phyloP scores from a whole-genome alignment of 257 asterid species.

The Fraxinus anomala region DNA sequence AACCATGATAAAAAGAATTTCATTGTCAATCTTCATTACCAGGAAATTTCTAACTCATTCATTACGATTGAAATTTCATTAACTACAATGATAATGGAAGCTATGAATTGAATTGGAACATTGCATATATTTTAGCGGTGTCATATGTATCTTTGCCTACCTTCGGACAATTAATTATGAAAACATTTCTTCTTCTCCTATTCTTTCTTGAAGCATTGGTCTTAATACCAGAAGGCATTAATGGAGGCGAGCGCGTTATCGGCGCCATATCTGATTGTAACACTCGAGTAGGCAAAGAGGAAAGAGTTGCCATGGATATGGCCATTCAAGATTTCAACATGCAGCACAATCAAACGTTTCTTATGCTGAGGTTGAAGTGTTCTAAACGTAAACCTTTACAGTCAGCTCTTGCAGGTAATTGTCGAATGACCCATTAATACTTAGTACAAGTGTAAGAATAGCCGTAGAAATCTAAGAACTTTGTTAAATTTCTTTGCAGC shows the following conservation, averaged over 20 bases:
- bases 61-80: not conserved
- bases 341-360: constrained; percentile 12
- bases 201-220: not conserved
- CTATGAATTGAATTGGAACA: not conserved
- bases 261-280: constrained; percentile 43
- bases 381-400: constrained; percentile 32
- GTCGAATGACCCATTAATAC: not conserved
- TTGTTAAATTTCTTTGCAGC: constrained; percentile 25
- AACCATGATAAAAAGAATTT: no score
- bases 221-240: not conserved
- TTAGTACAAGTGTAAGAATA: not conserved
- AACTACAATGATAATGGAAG: not conserved
- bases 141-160: not conserved
- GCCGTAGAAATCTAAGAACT: not conserved
- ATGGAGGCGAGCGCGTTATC: not conserved
- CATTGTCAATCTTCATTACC: no score
- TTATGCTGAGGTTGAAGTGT: constrained; percentile 15
- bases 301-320: constrained; percentile 39
- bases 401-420: constrained; percentile 44
- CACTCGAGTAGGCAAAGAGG: constrained; percentile 39
- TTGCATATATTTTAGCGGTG: not conserved
- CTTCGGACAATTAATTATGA: not conserved
- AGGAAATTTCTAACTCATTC: no score
- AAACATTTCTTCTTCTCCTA: not conserved
- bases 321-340: constrained; percentile 32